These are phyloP conservation scores for Neckera pumila DNA, from an alignment of 225 moss, liverwort and hornwort genomes.

Conservation along the genomic window DNA sequence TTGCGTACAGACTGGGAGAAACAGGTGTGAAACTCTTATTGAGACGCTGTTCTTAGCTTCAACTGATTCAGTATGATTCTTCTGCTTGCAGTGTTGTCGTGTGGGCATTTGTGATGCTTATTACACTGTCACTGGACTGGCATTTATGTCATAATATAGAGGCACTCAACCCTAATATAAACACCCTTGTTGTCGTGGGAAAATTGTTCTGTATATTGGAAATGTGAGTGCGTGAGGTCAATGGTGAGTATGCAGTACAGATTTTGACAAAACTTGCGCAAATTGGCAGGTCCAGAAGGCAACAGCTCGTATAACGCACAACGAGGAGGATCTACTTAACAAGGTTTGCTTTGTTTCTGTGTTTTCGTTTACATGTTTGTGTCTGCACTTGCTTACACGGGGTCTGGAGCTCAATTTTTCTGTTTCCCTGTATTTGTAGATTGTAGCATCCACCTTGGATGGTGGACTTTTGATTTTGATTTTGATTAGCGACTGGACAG, in stretches of 20 bases:
- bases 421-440: not conserved
- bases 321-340: slow-evolving; percentile 22
- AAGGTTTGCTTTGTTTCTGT: slow-evolving; percentile 15
- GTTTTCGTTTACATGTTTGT: not conserved
- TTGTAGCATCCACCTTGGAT: not conserved
- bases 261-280: not conserved
- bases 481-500: not conserved
- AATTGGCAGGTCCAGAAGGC: slow-evolving; percentile 29
- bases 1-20: slow-evolving; percentile 32
- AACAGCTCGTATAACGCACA: slow-evolving; percentile 16
- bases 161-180: not conserved
- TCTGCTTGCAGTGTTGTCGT: not conserved
- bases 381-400: not conserved
- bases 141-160: not conserved
- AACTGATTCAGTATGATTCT: not conserved
- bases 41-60: not conserved
- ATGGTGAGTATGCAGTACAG: not conserved
- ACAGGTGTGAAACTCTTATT: slow-evolving; percentile 11
- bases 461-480: not conserved
- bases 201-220: not conserved
- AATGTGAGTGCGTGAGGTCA: not conserved
- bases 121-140: not conserved
- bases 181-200: not conserved
- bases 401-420: not conserved
- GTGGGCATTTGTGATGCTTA: not conserved